Conservation (phyloP, 805 yeast species). For the Yamadazyma paraphyllophila region DNA sequence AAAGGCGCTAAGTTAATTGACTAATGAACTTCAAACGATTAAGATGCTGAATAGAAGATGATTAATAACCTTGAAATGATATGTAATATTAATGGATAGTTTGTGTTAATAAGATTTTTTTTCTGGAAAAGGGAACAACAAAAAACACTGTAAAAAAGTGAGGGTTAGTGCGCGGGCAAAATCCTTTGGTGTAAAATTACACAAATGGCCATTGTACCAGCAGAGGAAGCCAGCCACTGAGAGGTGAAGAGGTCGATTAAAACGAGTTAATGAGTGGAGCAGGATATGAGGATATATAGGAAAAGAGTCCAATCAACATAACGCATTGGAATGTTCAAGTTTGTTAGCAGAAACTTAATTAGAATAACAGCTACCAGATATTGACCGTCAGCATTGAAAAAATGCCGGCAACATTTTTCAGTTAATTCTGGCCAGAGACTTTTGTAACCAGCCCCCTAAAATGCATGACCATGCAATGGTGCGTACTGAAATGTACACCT, state of each 20-base stretch:
- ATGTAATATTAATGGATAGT: neutral
- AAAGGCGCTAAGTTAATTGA: neutral
- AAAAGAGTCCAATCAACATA: too few species aligned
- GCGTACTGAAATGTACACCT: neutral
- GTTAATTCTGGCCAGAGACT: too few species aligned
- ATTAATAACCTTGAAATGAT: neutral
- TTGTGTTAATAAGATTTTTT: neutral
- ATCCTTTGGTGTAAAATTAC: neutral
- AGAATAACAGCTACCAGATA: too few species aligned
- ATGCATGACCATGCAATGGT: neutral
- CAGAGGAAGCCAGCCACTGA: neutral
- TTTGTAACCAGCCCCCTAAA: neutral
- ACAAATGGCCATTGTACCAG: neutral
- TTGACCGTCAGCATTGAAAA: too few species aligned
- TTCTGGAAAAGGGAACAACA: slow-evolving; percentile 5
- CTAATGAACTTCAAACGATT: neutral
- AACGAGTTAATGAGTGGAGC: too few species aligned
- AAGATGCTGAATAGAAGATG: neutral
- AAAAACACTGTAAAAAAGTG: slow-evolving; percentile 6
- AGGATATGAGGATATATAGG: too few species aligned
- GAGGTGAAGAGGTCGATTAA: too few species aligned
- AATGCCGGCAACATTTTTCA: too few species aligned
- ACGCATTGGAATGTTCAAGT: too few species aligned
- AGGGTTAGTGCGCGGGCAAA: slow-evolving; percentile 4
- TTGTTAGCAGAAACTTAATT: too few species aligned